Evolutionary conservation across 2,329 filamentous ascomycete genomes (phyloP), one percentile per base, ranked within the genome.

Genomic region (Fusarium protoensiforme): DNA sequence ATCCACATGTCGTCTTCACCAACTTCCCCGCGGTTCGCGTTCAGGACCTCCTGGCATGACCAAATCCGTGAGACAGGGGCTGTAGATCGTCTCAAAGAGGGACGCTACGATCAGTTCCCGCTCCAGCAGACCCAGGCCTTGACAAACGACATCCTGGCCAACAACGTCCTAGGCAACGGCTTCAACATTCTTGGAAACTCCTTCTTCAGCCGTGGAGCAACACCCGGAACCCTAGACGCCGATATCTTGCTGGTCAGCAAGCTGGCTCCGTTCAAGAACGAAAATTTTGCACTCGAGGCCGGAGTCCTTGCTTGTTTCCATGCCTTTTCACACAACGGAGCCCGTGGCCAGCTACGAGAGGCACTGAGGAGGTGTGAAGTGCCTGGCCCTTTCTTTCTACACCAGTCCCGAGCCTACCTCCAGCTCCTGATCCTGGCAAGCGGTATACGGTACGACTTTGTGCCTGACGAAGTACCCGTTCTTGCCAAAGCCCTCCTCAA

Each of bases 241-340:
- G 69, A 71, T 31, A 54, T 46, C 16, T 22, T 54, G 4, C 33
- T 71, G n/a, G 39, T 58, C 24, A 14, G 38, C 18, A 60, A 69
- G 24, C n/a, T 69, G 24, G 35, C n/a, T 2, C 38, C 43, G 20
- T 60, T 71, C 14, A 62, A 39, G 13, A 59, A 62, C 27, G 62
- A 66, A 43, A 54, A 39, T 14, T 64, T 63, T 51, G 54, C 53
- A 16, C 46, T 63, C 11, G 69, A 71, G 39, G 56, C 66, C 2
- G 66, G 59, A 8, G 46, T 69, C 8, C 9, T 71, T 16, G 69
- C 69, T 11, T 71, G 69, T 20, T 11, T 71, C 7, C 69, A 71
- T 41, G 62, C 59, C 10, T 48, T 71, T 24, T 62, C 69, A 5
- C 41, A 48, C 5, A 33, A 69, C 0, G 36, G 53, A 14, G 66